Percentiles rank a stretch among this genome's conserved stretches.
Evolutionary conservation across 805 yeast species (phyloP).

Genomic region (Saturnispora dispora): DNA sequence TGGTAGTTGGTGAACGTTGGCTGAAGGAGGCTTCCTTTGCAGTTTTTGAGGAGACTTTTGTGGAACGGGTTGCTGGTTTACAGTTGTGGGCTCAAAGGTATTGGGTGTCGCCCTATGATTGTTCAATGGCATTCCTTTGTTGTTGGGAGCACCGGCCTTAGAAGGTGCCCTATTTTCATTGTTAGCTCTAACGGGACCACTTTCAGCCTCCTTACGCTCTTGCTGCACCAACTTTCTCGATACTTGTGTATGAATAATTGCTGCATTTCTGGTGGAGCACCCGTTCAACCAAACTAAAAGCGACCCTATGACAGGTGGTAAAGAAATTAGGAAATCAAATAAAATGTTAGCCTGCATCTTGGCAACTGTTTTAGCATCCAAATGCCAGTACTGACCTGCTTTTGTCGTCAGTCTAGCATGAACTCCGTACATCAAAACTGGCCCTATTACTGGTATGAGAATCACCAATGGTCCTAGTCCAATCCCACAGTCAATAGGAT

Average conservation of each 20-base stretch:
- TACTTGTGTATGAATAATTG: slow-evolving; percentile 48
- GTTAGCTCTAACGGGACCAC: not conserved
- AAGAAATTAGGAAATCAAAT: slow-evolving; percentile 62
- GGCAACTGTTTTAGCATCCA: slow-evolving; percentile 53
- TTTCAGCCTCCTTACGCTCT: slow-evolving; percentile 2
- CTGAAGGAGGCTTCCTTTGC: not conserved
- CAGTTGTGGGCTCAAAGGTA: not conserved
- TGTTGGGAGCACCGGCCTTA: no score
- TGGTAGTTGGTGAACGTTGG: not conserved
- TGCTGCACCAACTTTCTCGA: slow-evolving; percentile 15
- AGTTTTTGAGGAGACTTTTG: not conserved
- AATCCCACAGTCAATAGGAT: slow-evolving; percentile 62
- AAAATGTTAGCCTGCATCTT: slow-evolving; percentile 70
- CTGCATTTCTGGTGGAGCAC: slow-evolving; percentile 86
- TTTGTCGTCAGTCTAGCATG: slow-evolving; percentile 58
- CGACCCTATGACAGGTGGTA: slow-evolving; percentile 76
- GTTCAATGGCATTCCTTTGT: not conserved
- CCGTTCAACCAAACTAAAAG: slow-evolving; percentile 73
- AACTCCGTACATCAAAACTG: slow-evolving; percentile 66
- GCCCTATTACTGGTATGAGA: slow-evolving; percentile 73
- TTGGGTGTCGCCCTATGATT: not conserved
- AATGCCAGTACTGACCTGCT: slow-evolving; percentile 46
- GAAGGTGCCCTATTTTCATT: not conserved
- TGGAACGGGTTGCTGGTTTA: not conserved
- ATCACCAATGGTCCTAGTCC: slow-evolving; percentile 72